phyloP scores from a whole-genome alignment of 495 filamentous ascomycete species.

The Podospora didyma region DNA sequence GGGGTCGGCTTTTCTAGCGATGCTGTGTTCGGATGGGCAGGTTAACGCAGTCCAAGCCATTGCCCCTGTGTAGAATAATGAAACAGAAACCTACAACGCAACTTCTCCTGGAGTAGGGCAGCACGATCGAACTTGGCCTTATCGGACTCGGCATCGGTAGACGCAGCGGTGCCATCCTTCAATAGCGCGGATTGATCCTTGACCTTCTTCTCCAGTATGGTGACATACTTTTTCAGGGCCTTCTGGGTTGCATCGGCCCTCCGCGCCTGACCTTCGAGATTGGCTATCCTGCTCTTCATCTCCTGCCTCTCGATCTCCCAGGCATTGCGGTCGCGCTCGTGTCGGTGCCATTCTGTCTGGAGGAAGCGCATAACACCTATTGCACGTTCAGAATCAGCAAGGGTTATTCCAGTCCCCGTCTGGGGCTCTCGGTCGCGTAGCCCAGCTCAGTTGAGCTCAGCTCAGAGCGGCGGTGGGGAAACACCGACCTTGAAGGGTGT shows the following conservation, averaged over 20 bases:
- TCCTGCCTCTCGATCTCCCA: slow-evolving; percentile 99
- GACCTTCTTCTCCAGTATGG: slow-evolving; percentile 84
- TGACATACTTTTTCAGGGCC: slow-evolving; percentile 81
- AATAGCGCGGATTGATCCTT: slow-evolving; percentile 59
- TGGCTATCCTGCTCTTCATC: slow-evolving; percentile 98
- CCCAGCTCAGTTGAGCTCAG: too few relatives aligned
- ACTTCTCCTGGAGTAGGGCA: slow-evolving; percentile 43
- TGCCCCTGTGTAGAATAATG: too few relatives aligned
- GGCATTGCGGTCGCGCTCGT: slow-evolving; percentile 94
- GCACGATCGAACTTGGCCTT: slow-evolving; percentile 42
- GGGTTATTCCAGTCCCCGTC: not conserved
- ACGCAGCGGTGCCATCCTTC: slow-evolving; percentile 29
- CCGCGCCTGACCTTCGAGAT: slow-evolving; percentile 82
- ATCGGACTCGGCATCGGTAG: slow-evolving; percentile 17
- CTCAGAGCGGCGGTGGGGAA: not conserved
- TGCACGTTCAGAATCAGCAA: slow-evolving; percentile 11
- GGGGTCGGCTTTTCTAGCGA: slow-evolving; percentile 17
- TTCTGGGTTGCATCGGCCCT: slow-evolving; percentile 83
- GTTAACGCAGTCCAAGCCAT: not conserved
- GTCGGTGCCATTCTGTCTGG: slow-evolving; percentile 97
- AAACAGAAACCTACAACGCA: slow-evolving; percentile 31
- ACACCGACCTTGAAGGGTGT: slow-evolving; percentile 85
- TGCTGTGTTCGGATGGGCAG: slow-evolving; percentile 14
- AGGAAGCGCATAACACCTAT: slow-evolving; percentile 98
- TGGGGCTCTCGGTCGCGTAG: not conserved